A percentile compares a stretch with the other conserved stretches of the same genome.
Evolutionary conservation across 2,329 filamentous ascomycete species (phyloP).

Genomic region (Hypoxylon sp.): DNA sequence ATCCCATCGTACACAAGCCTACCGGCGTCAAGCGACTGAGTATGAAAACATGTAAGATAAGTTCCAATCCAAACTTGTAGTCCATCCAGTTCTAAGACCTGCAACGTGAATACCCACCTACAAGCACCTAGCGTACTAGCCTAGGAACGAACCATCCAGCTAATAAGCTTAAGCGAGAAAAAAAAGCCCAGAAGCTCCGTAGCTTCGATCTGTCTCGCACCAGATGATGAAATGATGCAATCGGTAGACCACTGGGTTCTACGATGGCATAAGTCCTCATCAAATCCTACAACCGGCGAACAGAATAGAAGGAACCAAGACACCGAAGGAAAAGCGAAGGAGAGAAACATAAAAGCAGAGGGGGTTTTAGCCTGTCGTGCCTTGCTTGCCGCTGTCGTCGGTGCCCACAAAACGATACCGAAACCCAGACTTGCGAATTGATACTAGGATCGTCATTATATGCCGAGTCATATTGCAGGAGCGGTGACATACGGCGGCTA

Average conservation of each 20-base stretch:
- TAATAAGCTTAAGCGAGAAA: not conserved
- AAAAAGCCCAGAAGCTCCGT: not conserved
- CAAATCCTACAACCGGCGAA: not conserved
- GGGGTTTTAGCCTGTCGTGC: not conserved
- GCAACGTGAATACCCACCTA: too few relatives aligned
- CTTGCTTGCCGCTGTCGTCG: not conserved
- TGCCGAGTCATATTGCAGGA: conserved; percentile 13
- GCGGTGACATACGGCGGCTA: conserved; percentile 22
- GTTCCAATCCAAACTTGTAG: too few relatives aligned
- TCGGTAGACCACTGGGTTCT: not conserved
- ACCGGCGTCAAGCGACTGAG: too few relatives aligned
- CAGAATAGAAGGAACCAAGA: not conserved
- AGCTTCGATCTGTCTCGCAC: not conserved
- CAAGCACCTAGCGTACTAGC: too few relatives aligned
- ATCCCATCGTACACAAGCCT: too few relatives aligned
- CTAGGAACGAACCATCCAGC: not conserved
- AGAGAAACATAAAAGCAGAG: not conserved
- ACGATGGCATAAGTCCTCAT: not conserved
- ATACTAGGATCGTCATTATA: conserved; percentile 21
- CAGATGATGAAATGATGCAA: not conserved
- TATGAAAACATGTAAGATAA: too few relatives aligned
- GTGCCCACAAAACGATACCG: conserved; percentile 20
- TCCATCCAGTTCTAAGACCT: too few relatives aligned
- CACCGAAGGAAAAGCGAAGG: not conserved
- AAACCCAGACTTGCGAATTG: not conserved